A percentile compares a stretch with the other conserved stretches of the same genome.
Evolutionary conservation across 2,329 filamentous ascomycete species (phyloP).

Genomic region (Phyllosticta citriasiana): DNA sequence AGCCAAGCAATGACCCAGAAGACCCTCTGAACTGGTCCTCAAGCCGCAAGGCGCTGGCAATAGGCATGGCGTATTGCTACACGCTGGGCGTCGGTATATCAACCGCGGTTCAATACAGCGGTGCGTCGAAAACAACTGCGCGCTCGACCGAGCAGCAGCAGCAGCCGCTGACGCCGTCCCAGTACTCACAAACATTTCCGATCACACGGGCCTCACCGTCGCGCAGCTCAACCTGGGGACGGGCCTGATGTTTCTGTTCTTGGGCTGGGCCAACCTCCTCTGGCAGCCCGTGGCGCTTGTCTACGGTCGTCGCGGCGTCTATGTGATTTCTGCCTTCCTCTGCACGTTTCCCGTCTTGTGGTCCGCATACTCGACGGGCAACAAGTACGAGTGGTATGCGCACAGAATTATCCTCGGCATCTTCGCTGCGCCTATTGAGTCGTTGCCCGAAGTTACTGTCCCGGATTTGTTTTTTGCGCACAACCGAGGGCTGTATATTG

Average conservation of each 20-base stretch:
- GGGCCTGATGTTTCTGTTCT: conserved; percentile 42
- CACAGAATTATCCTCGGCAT: conserved; percentile 39
- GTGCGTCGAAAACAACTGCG: not conserved
- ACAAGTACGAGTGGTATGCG: conserved; percentile 38
- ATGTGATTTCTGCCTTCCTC: conserved; percentile 32
- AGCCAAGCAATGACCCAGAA: conserved; percentile 17
- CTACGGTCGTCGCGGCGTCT: conserved; percentile 41
- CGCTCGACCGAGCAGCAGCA: not conserved
- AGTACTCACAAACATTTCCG: conserved; percentile 38
- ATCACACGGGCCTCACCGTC: conserved; percentile 36
- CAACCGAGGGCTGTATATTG: conserved; percentile 23
- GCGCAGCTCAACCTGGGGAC: conserved; percentile 39
- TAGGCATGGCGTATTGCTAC: conserved; percentile 23
- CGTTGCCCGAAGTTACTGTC: conserved; percentile 37
- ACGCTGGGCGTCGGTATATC: conserved; percentile 40
- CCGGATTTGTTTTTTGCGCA: conserved; percentile 31
- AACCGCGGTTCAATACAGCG: conserved; percentile 35
- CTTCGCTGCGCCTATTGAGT: conserved; percentile 39
- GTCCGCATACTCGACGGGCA: conserved; percentile 31
- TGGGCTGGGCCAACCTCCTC: conserved; percentile 42
- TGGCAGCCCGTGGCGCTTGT: conserved; percentile 45
- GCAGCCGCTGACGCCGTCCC: conserved; percentile 14
- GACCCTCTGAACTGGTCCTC: conserved; percentile 26
- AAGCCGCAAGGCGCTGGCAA: conserved; percentile 10
- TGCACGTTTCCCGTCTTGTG: conserved; percentile 24